Conservation (phyloP, 768 basidiomycete genomes). For the Sporobolomyces pararoseus region DNA sequence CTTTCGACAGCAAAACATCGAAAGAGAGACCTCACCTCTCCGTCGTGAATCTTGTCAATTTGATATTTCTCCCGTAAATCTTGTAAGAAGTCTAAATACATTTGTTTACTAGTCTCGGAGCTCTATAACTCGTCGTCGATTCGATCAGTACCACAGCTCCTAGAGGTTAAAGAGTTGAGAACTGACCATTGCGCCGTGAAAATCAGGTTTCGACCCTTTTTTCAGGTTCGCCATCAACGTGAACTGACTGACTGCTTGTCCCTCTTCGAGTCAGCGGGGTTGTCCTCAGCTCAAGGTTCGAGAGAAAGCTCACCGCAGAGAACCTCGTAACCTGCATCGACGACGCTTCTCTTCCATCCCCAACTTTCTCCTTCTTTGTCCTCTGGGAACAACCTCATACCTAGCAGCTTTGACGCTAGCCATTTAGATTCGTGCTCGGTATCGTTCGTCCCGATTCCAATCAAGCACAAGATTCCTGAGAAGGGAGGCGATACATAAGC, state of each 20-base stretch:
- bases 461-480: slow-evolving; percentile 24
- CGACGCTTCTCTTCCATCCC: slow-evolving; percentile 84
- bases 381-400: slow-evolving; percentile 54
- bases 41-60: slow-evolving; percentile 31
- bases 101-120: slow-evolving; percentile 23
- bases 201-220: slow-evolving; percentile 85
- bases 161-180: not conserved
- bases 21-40: slow-evolving; percentile 22
- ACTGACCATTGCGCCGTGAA: slow-evolving; percentile 76
- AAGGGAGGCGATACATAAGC: not conserved
- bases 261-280: too few relatives aligned
- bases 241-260: slow-evolving; percentile 81
- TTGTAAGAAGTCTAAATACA: slow-evolving; percentile 36
- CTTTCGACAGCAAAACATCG: too few relatives aligned
- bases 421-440: slow-evolving; percentile 65
- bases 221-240: slow-evolving; percentile 81
- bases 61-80: slow-evolving; percentile 33
- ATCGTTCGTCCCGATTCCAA: slow-evolving; percentile 61
- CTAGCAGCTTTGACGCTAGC: slow-evolving; percentile 71
- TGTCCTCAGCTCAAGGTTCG: too few relatives aligned
- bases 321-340: slow-evolving; percentile 82
- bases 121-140: slow-evolving; percentile 6
- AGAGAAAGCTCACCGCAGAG: slow-evolving; percentile 68
- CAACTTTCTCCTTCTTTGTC: slow-evolving; percentile 49
- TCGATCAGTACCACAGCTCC: not conserved